Evolutionary conservation across 768 basidiomycete genomes (phyloP), one percentile per base, ranked within the genome.

Genomic region (Lactifluus piperatus): DNA sequence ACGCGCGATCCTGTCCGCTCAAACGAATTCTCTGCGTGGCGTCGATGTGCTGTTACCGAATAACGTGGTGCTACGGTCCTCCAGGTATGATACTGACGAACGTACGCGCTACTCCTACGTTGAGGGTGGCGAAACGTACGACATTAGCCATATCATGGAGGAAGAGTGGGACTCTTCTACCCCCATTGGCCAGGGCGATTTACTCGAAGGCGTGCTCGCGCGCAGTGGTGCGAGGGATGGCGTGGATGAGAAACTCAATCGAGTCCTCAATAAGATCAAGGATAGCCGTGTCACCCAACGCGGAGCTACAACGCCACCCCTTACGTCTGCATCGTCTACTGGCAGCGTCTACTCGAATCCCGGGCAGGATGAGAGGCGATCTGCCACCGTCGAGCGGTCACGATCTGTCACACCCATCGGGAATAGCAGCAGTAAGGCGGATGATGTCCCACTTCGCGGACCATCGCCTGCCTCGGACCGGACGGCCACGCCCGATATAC

Each of bases 51-150:
- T 92, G 9, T 75, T 97, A 2, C 89, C 90, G 2, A 90, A 91
- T 5, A 88, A 88, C 60, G 89, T 84, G 0, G 82, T 90, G 67
- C 78, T 98, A 10, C 86, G 95, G 30, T 94, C 91, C 66, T 84
- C 88, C 6, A 78, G 91, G 7, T 83, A 85, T 62, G 82, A 91
- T 22, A 69, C 73, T 5, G 82, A 79, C 43, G 87, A 91, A 63
- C 75, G 77, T 47, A 86, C 93, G 74, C 85, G 94, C 0, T 99
- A 99, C 70, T 97, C 94, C 39, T 97, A 92, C 69, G 88, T 97
- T 43, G 86, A 92, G 62, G 91, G 94, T 62, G 95, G 94, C 2
- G 91, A 91, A 73, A 88, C 87, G 0, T 88, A 85, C 67, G 95
- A 98, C 70, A 92, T 98, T 69, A 93, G 91, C 66, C 88, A 95